Evolutionary conservation across 2,329 filamentous ascomycete genomes (phyloP), one percentile per base, ranked within the genome.

Genomic region (Huntiella decipiens): DNA sequence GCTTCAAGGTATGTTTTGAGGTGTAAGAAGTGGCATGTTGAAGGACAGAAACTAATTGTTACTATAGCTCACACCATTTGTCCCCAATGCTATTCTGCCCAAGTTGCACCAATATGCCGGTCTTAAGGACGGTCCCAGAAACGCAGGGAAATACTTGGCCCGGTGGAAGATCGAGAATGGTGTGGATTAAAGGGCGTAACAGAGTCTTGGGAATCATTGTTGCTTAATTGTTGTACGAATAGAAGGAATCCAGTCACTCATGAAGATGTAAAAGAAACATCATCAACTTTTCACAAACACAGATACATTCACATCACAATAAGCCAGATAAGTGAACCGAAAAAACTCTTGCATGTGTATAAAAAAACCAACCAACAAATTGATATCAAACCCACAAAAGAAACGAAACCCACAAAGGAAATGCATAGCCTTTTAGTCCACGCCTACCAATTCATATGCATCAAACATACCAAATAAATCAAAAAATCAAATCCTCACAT

Each of bases 1-100:
- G 71, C 4, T 91, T 83, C 63, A 80, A 81, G 66, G 86, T 91
- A 61, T 31, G 15, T 22, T n/a, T 12, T 11, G 8, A 6, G 12
- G 16, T 11, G n/a, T 13, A 5, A 12, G 16, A 19, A 13, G n/a
- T 43, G 5, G n/a, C 3, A 4, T 3, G 8, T 32, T 39, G 38
- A 19, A 15, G 38, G 13, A 17, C 13, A 39, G 8, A 17, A 7
- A 28, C 22, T 28, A 10, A 28, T 28, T 28, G 22, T 28, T 28
- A 28, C 8, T 36, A 42, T 49, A 91, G 83, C 71, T 92, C 56
- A 84, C 79, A 2, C 84, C 84, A 1, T 92, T 88, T 55, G 80
- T 91, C 44, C 74, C 76, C 48, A 66, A 66, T 43, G 70, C 70
- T 50, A 66, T 85, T 47, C 62, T 66, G 51, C 61, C 64, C 35